A percentile compares a stretch with the other conserved stretches of the same genome.
phyloP scores from a whole-genome alignment of 164 flowering plant genomes.

The Cinnamomum micranthum region DNA sequence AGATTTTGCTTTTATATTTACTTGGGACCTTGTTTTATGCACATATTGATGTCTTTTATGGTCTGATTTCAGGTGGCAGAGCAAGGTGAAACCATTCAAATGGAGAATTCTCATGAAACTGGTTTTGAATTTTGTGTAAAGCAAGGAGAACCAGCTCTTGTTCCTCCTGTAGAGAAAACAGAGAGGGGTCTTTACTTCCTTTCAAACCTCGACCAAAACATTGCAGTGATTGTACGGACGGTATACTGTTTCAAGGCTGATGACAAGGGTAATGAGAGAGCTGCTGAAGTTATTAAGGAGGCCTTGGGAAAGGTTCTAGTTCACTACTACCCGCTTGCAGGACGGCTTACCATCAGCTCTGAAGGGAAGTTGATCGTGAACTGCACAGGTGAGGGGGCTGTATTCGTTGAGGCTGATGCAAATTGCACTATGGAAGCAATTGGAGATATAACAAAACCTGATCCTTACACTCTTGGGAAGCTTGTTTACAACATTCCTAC shows the following conservation, averaged over 20 bases:
- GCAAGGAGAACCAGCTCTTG: conserved; percentile 38
- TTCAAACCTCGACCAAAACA: conserved; percentile 64
- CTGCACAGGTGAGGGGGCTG: conserved; percentile 79
- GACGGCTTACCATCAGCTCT: conserved; percentile 59
- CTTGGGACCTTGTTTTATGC: neutral
- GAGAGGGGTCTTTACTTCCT: conserved; percentile 50
- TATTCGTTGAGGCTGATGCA: conserved; percentile 83
- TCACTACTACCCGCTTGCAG: conserved; percentile 70
- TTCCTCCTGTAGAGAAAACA: conserved; percentile 52
- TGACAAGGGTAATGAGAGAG: conserved; percentile 47
- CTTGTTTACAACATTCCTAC: conserved; percentile 73
- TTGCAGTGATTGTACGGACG: conserved; percentile 59
- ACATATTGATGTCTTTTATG: conserved; percentile 1
- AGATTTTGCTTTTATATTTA: neutral
- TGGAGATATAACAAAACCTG: conserved; percentile 70
- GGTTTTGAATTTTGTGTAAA: conserved; percentile 22
- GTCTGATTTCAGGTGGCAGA: conserved; percentile 14
- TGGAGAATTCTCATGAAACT: conserved; percentile 20
- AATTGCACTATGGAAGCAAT: conserved; percentile 48
- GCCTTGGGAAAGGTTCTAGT: conserved; percentile 75
- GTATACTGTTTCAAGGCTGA: conserved; percentile 54
- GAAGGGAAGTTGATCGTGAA: conserved; percentile 77
- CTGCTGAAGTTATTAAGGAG: conserved; percentile 49
- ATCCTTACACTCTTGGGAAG: conserved; percentile 69
- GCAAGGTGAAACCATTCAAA: conserved; percentile 10